phyloP scores from a whole-genome alignment of 1,139 yeast genomes.

The Saccharomyces uvarum region DNA sequence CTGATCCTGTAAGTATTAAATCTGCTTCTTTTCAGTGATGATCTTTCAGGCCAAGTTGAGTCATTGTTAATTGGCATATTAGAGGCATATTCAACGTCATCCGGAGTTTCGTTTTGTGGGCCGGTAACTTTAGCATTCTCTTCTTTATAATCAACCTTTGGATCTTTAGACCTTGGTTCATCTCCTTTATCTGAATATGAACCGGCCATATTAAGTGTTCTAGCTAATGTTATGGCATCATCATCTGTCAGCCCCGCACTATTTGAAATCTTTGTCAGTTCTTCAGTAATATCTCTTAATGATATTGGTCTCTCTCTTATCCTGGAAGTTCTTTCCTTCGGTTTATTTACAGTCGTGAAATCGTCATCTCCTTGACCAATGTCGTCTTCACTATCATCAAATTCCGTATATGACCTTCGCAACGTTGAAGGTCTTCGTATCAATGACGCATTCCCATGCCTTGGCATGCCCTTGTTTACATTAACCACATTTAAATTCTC shows the following conservation, averaged over 20 bases:
- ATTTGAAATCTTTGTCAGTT: constrained; percentile 53
- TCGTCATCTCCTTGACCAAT: background rate
- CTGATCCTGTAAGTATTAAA: constrained; percentile 24
- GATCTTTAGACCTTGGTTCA: background rate
- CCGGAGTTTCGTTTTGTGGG: background rate
- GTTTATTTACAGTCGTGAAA: background rate
- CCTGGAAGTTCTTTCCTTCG: background rate
- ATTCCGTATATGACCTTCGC: constrained; percentile 24
- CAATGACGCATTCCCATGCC: constrained; percentile 7
- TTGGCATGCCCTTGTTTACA: constrained; percentile 3
- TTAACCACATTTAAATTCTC: constrained; percentile 6
- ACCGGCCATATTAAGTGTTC: constrained; percentile 39
- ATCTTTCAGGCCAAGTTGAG: constrained; percentile 12
- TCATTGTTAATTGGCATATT: constrained; percentile 11
- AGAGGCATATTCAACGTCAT: constrained; percentile 13
- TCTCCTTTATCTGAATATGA: constrained; percentile 2
- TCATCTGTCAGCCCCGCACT: constrained; percentile 62
- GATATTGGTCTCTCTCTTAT: constrained; percentile 30
- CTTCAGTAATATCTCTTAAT: constrained; percentile 53
- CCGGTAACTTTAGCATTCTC: background rate
- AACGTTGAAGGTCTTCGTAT: constrained; percentile 25
- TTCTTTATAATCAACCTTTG: background rate
- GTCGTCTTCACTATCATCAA: constrained; percentile 11
- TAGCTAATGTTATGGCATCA: constrained; percentile 64
- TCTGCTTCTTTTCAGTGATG: constrained; percentile 13